Percentiles rank a stretch among this genome's conserved stretches.
Evolutionary conservation across 176 grass and related monocot species (phyloP).

Genomic region (Puya raimondii): DNA sequence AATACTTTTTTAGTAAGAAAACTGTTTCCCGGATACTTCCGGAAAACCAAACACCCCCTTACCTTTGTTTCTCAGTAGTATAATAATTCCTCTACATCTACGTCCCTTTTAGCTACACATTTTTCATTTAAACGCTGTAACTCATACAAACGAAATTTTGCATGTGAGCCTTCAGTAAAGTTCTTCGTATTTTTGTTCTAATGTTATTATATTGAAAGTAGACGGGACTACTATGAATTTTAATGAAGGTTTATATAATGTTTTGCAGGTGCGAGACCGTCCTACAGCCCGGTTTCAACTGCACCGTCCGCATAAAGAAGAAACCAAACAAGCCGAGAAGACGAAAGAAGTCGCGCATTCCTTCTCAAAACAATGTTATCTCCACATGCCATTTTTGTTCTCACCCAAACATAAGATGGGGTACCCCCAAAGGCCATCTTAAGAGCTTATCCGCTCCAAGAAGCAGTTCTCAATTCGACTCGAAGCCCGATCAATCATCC

Average conservation of each 20-base stretch:
- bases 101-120: no score
- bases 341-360: not conserved
- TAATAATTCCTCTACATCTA: no score
- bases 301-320: conserved; percentile 60
- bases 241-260: conserved; percentile 11
- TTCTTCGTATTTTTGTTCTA: no score
- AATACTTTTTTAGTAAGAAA: no score
- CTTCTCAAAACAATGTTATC: conserved; percentile 39
- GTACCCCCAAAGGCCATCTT: conserved; percentile 47
- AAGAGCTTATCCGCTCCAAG: conserved; percentile 46
- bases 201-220: no score
- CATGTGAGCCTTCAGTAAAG: no score
- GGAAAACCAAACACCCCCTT: no score
- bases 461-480: conserved; percentile 10
- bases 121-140: no score
- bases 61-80: no score
- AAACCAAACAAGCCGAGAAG: conserved; percentile 35
- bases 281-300: conserved; percentile 70
- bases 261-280: conserved; percentile 71
- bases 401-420: conserved; percentile 52
- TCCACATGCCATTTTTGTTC: conserved; percentile 63
- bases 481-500: not conserved
- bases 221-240: no score
- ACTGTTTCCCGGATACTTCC: no score
- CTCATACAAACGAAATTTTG: no score